Percentiles rank a stretch among this genome's conserved stretches.
These are phyloP conservation scores for Aspergillus quadricinctus DNA, from an alignment of 2,329 filamentous ascomycete genomes.

Conservation along the genomic window DNA sequence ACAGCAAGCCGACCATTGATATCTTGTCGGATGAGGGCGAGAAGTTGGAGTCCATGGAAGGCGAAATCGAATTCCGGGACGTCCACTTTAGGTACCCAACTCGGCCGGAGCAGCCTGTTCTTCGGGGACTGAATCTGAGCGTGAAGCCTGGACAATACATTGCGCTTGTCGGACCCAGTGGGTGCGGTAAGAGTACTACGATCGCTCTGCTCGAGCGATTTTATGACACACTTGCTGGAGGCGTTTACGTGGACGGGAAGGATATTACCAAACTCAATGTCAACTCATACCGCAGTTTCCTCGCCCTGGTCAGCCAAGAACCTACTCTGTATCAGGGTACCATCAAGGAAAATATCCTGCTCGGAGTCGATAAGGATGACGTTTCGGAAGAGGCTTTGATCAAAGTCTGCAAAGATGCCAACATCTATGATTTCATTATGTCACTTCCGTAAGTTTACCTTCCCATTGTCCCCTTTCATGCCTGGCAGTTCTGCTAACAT, in stretches of 20 bases:
- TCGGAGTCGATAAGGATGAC: slow-evolving; percentile 65
- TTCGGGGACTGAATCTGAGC: slow-evolving; percentile 68
- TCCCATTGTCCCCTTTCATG: background rate
- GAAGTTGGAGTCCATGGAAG: slow-evolving; percentile 60
- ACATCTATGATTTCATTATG: slow-evolving; percentile 88
- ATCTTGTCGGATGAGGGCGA: slow-evolving; percentile 70
- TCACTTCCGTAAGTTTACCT: slow-evolving; percentile 60
- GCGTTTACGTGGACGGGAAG: slow-evolving; percentile 74
- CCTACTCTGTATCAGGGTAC: slow-evolving; percentile 92
- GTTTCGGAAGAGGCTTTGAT: slow-evolving; percentile 69
- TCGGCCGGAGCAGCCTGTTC: slow-evolving; percentile 83
- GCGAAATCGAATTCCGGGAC: slow-evolving; percentile 80
- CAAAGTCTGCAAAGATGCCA: slow-evolving; percentile 80
- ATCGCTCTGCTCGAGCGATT: slow-evolving; percentile 91
- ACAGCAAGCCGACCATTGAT: slow-evolving; percentile 76
- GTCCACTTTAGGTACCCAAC: slow-evolving; percentile 95
- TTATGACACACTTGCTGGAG: slow-evolving; percentile 81
- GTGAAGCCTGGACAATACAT: slow-evolving; percentile 46
- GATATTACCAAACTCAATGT: slow-evolving; percentile 79
- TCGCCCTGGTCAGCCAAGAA: slow-evolving; percentile 90
- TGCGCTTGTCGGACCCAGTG: slow-evolving; percentile 88
- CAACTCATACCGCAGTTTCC: slow-evolving; percentile 75
- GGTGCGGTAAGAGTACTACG: slow-evolving; percentile 91
- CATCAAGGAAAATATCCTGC: slow-evolving; percentile 82
- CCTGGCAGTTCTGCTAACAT: slow-evolving; percentile 13